phyloP scores from a whole-genome alignment of 345 rosid genomes.

The Camelina hispida region DNA sequence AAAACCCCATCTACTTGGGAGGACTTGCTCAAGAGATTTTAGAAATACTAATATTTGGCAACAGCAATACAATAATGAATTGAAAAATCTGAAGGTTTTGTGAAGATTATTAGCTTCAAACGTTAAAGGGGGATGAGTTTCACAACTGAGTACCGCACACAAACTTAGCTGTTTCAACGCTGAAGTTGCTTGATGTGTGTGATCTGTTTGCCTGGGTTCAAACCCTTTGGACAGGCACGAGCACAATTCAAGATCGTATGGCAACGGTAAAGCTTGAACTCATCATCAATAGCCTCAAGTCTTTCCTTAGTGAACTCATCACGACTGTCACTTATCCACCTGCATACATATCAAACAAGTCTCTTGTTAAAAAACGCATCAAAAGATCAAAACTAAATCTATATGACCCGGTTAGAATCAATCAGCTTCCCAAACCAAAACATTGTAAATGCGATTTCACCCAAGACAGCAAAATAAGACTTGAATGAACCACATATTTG shows the following conservation, averaged over 20 bases:
- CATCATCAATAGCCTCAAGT: constrained; percentile 80
- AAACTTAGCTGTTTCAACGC: constrained; percentile 32
- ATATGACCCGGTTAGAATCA: neutral
- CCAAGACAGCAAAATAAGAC: constrained; percentile 1
- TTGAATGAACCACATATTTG: neutral
- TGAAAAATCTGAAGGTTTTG: neutral
- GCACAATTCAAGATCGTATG: constrained; percentile 98
- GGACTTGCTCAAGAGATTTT: constrained; percentile 28
- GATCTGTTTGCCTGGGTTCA: constrained; percentile 97
- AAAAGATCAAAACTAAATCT: neutral
- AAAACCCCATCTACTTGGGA: constrained; percentile 39
- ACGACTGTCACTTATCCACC: constrained; percentile 99
- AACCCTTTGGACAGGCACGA: constrained; percentile 97
- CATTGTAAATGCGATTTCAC: neutral
- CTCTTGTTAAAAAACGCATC: constrained; percentile 26
- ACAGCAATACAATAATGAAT: constrained; percentile 37
- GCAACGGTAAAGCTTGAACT: constrained; percentile 98
- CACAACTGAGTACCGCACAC: neutral
- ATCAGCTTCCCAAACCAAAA: constrained; percentile 18
- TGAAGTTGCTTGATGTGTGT: constrained; percentile 79
- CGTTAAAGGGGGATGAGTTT: neutral
- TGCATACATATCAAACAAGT: constrained; percentile 47
- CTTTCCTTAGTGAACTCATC: constrained; percentile 95
- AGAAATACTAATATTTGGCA: constrained; percentile 22
- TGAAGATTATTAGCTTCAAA: constrained; percentile 45